Percentiles rank a stretch among this genome's conserved stretches.
Conservation (phyloP, 73 alveolate genomes). For the Paramecium pentaurelia region DNA sequence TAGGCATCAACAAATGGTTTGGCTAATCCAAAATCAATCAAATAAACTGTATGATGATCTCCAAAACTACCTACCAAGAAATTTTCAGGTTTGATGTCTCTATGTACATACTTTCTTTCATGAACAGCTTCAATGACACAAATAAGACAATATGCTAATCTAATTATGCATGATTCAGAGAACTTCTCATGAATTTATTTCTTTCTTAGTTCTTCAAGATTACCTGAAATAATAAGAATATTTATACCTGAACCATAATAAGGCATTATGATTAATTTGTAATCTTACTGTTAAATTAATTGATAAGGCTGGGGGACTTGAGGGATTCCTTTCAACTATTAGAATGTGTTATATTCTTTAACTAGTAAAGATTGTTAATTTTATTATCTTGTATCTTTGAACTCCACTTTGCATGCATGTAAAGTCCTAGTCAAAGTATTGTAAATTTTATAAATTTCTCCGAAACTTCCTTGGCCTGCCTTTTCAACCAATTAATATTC, state of each 20-base stretch:
- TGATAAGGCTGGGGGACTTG: slow-evolving; percentile 50
- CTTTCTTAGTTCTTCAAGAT: slow-evolving; percentile 55
- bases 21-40: slow-evolving; percentile 63
- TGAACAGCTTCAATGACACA: slow-evolving; percentile 52
- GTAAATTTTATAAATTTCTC: slow-evolving; percentile 54
- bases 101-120: slow-evolving; percentile 53
- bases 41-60: slow-evolving; percentile 51
- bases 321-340: slow-evolving; percentile 39
- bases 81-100: slow-evolving; percentile 68
- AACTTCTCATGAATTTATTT: slow-evolving; percentile 38
- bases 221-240: not conserved
- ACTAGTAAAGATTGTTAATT: not conserved
- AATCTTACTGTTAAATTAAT: slow-evolving; percentile 33
- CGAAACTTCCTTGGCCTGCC: slow-evolving; percentile 59
- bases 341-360: slow-evolving; percentile 37
- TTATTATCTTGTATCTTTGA: slow-evolving; percentile 30
- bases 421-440: slow-evolving; percentile 7
- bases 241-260: slow-evolving; percentile 31
- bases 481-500: slow-evolving; percentile 48
- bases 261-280: slow-evolving; percentile 47
- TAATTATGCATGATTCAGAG: slow-evolving; percentile 9
- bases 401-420: slow-evolving; percentile 54
- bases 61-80: slow-evolving; percentile 63
- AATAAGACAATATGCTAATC: slow-evolving; percentile 46
- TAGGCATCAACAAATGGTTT: slow-evolving; percentile 47